Evolutionary conservation across 1,139 yeast genomes (phyloP).

Genomic region (Yamadazyma triangularis): DNA sequence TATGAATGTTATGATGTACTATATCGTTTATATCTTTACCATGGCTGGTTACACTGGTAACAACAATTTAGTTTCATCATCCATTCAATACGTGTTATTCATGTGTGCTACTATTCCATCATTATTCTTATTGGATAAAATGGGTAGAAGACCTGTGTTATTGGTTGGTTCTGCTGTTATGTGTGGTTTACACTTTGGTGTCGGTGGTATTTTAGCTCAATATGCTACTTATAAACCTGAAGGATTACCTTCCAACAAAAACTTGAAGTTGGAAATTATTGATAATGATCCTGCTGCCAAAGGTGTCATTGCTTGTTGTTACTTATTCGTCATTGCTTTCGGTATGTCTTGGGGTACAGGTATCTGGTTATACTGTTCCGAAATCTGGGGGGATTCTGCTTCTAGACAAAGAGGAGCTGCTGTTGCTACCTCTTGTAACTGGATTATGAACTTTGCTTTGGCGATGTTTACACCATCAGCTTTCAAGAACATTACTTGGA

Average conservation of each 20-base stretch:
- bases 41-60: conserved; percentile 31
- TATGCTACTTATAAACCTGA: conserved; percentile 24
- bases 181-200: conserved; percentile 40
- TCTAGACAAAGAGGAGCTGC: conserved; percentile 52
- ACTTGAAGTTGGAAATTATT: conserved; percentile 40
- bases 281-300: conserved; percentile 33
- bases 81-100: conserved; percentile 35
- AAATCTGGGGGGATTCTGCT: conserved; percentile 46
- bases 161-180: conserved; percentile 38
- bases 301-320: conserved; percentile 49
- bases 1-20: conserved; percentile 37
- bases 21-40: conserved; percentile 28
- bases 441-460: conserved; percentile 45
- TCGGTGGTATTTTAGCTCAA: conserved; percentile 43
- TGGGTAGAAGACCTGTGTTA: conserved; percentile 52
- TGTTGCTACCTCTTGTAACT: conserved; percentile 40
- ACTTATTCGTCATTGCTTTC: conserved; percentile 44
- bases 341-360: conserved; percentile 52
- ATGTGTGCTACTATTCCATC: conserved; percentile 39
- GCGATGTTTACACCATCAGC: conserved; percentile 39
- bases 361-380: conserved; percentile 49
- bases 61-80: conserved; percentile 22
- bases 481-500: conserved; percentile 32
- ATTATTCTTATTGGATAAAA: conserved; percentile 42
- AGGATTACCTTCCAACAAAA: conserved; percentile 26